A percentile compares a stretch with the other conserved stretches of the same genome.
Conservation (phyloP, 2,329 filamentous ascomycete species). For the Diplodia seriata region DNA sequence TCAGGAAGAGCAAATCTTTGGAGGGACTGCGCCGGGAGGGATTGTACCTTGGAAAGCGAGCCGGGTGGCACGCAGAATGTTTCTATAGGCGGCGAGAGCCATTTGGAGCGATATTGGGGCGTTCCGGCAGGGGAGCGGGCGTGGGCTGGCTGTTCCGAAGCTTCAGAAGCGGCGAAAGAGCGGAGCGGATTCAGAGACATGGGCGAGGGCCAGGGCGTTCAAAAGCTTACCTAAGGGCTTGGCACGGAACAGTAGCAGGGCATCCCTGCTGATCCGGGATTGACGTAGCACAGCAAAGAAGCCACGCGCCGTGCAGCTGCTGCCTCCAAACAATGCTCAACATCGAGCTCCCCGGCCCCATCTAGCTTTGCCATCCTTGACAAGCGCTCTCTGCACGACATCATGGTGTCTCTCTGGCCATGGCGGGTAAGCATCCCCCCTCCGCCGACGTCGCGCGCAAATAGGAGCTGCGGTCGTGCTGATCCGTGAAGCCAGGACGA, state of each 20-base stretch:
- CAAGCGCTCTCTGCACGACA: neutral
- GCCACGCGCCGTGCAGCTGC: constrained; percentile 26
- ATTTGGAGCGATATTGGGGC: constrained; percentile 48
- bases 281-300: constrained; percentile 28
- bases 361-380: neutral
- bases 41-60: constrained; percentile 80
- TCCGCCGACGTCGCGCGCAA: neutral
- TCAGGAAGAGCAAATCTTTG: constrained; percentile 2
- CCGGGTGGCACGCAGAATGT: constrained; percentile 78
- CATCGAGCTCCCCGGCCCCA: constrained; percentile 13
- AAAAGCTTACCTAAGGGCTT: constrained; percentile 17
- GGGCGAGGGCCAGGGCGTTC: neutral
- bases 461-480: constrained; percentile 21
- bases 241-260: constrained; percentile 1
- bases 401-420: constrained; percentile 87
- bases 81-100: constrained; percentile 79
- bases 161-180: constrained; percentile 5
- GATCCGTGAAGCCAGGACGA: constrained; percentile 64
- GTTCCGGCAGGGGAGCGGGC: neutral
- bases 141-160: constrained; percentile 4
- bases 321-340: constrained; percentile 25
- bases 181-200: constrained; percentile 9
- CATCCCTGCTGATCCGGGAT: constrained; percentile 24
- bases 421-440: constrained; percentile 68
- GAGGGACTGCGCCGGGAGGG: constrained; percentile 6